These are phyloP conservation scores for Globisporangium apiculatum DNA, from an alignment of 352 stramenopile genomes.

Conservation along the genomic window DNA sequence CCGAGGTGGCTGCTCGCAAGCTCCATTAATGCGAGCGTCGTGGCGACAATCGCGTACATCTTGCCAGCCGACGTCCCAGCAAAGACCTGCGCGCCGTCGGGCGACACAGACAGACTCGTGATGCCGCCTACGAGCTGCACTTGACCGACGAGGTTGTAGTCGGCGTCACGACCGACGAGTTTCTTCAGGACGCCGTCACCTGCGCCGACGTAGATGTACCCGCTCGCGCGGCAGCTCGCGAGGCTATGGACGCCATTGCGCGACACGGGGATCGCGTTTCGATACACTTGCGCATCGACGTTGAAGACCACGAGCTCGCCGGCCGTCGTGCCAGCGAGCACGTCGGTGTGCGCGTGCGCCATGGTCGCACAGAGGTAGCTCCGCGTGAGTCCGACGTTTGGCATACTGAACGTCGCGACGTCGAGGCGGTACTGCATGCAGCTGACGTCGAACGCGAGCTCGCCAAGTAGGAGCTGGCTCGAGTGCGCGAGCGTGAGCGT, in stretches of 20 bases:
- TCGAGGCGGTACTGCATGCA: slow-evolving; percentile 80
- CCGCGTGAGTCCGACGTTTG: slow-evolving; percentile 59
- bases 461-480: slow-evolving; percentile 50
- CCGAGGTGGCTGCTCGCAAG: slow-evolving; percentile 64
- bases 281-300: slow-evolving; percentile 53
- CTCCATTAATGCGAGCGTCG: slow-evolving; percentile 41
- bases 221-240: slow-evolving; percentile 45
- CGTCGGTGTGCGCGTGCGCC: slow-evolving; percentile 37
- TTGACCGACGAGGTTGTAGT: slow-evolving; percentile 80
- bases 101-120: slow-evolving; percentile 61
- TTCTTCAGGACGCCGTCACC: slow-evolving; percentile 86
- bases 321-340: slow-evolving; percentile 57
- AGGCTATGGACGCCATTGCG: slow-evolving; percentile 76
- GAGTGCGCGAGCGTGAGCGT: slow-evolving; percentile 55
- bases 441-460: slow-evolving; percentile 65
- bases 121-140: slow-evolving; percentile 79
- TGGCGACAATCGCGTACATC: slow-evolving; percentile 53
- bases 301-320: slow-evolving; percentile 88
- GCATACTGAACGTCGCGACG: slow-evolving; percentile 55
- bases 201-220: slow-evolving; percentile 74
- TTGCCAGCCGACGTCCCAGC: slow-evolving; percentile 68
- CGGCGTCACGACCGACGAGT: slow-evolving; percentile 59
- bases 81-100: slow-evolving; percentile 46
- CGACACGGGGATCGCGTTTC: slow-evolving; percentile 50
- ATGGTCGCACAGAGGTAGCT: slow-evolving; percentile 65